These are phyloP conservation scores for Tulasnella sp. DNA, from an alignment of 768 basidiomycete species.

Conservation along the genomic window DNA sequence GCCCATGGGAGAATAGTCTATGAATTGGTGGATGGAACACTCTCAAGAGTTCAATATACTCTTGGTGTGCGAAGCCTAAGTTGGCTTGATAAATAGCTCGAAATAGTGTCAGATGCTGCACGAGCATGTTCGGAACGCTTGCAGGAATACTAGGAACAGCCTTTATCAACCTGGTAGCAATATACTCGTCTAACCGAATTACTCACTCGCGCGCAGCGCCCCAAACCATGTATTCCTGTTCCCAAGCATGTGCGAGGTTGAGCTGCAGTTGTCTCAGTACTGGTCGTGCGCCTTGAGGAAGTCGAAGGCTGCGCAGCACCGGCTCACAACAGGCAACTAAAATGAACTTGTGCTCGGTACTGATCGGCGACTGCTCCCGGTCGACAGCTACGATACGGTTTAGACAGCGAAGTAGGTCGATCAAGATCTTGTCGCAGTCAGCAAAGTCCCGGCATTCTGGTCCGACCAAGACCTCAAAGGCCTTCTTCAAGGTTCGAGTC, in stretches of 20 bases:
- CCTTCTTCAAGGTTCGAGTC: neutral
- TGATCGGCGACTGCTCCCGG: neutral
- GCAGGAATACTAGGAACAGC: neutral
- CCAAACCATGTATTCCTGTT: neutral
- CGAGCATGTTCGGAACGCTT: neutral
- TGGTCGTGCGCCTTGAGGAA: neutral
- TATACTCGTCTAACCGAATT: neutral
- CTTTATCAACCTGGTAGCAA: too few relatives aligned
- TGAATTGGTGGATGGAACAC: neutral
- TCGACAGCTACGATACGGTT: neutral
- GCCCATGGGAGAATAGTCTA: neutral
- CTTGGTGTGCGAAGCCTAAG: neutral
- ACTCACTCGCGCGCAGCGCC: neutral
- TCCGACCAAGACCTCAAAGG: neutral
- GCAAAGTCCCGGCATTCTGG: neutral
- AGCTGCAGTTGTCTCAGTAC: neutral
- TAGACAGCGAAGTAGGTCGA: neutral
- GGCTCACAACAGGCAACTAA: neutral
- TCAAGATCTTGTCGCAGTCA: neutral
- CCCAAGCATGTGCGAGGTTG: neutral
- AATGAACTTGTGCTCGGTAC: neutral
- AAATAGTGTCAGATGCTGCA: neutral
- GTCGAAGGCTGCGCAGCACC: neutral
- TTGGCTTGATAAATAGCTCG: neutral
- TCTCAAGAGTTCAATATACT: neutral